Conservation (phyloP, 2,329 filamentous ascomycete genomes). For the Fusarium tricinctum region DNA sequence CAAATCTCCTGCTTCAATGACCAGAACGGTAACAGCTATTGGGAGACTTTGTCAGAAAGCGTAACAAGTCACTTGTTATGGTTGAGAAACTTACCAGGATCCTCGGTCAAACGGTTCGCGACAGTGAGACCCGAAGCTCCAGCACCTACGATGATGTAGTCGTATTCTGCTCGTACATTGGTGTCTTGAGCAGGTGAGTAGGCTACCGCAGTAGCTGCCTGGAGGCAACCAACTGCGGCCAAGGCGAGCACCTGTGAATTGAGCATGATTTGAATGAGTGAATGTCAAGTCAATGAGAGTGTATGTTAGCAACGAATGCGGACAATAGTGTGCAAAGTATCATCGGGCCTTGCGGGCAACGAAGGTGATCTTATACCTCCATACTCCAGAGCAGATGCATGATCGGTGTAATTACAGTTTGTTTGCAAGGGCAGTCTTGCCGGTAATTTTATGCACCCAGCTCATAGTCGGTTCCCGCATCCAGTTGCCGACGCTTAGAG, state of each 20-base stretch:
- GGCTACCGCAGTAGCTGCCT: neutral
- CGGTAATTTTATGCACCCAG: neutral
- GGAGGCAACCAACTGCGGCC: conserved; percentile 13
- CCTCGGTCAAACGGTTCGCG: conserved; percentile 40
- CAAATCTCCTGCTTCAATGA: conserved; percentile 46
- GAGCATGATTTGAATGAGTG: conserved; percentile 10
- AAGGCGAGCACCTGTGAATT: conserved; percentile 3
- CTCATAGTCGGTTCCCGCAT: conserved; percentile 10
- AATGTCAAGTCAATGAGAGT: neutral
- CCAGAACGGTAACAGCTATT: conserved; percentile 35
- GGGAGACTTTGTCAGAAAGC: neutral
- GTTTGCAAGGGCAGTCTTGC: neutral
- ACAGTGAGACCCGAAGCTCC: conserved; percentile 55
- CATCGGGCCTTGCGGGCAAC: neutral
- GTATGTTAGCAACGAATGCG: neutral
- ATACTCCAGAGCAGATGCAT: neutral
- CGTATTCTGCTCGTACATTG: conserved; percentile 28
- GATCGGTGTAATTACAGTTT: neutral
- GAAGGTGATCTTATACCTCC: conserved; percentile 12
- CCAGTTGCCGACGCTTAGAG: conserved; percentile 20
- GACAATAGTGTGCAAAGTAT: neutral
- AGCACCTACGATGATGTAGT: conserved; percentile 69
- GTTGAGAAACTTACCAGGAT: conserved; percentile 27
- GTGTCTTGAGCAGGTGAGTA: neutral
- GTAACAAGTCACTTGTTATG: neutral